Conservation (phyloP, 2,329 filamentous ascomycete species). For the Aureobasidium sp. region DNA sequence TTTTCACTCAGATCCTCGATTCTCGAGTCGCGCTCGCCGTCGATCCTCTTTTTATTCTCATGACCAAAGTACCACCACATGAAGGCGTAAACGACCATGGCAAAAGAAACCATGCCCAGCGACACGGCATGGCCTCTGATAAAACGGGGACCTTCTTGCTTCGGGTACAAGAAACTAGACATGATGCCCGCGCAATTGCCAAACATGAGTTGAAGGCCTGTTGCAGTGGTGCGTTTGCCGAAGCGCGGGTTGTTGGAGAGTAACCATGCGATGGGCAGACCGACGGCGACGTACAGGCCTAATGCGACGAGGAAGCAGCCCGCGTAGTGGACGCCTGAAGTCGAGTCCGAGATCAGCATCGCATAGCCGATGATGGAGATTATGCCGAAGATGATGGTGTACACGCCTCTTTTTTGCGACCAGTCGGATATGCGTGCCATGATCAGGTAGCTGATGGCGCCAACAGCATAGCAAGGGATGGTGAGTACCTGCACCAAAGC, state of each 20-base stretch:
- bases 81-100: slow-evolving; percentile 31
- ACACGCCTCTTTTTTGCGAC: slow-evolving; percentile 58
- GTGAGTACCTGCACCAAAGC: slow-evolving; percentile 61
- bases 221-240: slow-evolving; percentile 67
- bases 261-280: slow-evolving; percentile 51
- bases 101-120: slow-evolving; percentile 43
- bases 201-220: slow-evolving; percentile 62
- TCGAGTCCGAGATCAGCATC: slow-evolving; percentile 55
- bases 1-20: slow-evolving; percentile 37
- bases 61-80: slow-evolving; percentile 34
- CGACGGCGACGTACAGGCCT: slow-evolving; percentile 59
- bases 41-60: slow-evolving; percentile 33
- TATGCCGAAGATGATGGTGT: slow-evolving; percentile 54
- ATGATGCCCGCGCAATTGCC: slow-evolving; percentile 68
- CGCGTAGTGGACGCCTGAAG: slow-evolving; percentile 62
- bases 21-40: slow-evolving; percentile 36
- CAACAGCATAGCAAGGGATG: slow-evolving; percentile 69
- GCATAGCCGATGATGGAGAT: slow-evolving; percentile 50
- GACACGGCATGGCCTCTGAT: slow-evolving; percentile 47
- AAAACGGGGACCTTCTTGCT: slow-evolving; percentile 40
- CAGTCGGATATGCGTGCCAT: slow-evolving; percentile 62
- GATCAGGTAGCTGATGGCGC: slow-evolving; percentile 61
- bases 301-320: slow-evolving; percentile 70
- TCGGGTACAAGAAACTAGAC: slow-evolving; percentile 43
- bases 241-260: slow-evolving; percentile 66